Evolutionary conservation across 495 filamentous ascomycete genomes (phyloP).

Genomic region (Trichocladium antarcticum): DNA sequence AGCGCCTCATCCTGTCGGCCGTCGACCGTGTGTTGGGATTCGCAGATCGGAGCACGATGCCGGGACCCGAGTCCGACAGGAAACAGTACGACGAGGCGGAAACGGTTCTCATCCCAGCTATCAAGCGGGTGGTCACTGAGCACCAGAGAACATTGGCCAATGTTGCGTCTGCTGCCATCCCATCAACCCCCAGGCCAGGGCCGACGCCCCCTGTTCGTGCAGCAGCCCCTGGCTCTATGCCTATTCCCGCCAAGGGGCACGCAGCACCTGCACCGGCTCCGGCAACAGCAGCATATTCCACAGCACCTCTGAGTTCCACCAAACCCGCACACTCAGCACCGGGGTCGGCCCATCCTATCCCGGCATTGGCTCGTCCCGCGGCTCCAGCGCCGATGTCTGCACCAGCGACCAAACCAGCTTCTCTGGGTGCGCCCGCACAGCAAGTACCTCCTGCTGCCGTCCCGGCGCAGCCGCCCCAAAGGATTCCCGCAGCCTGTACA

Average conservation of each 20-base stretch:
- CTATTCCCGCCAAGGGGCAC: background rate
- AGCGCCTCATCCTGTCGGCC: constrained; percentile 27
- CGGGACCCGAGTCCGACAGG: constrained; percentile 16
- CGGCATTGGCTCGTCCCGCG: background rate
- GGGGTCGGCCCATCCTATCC: background rate
- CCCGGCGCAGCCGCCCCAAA: background rate
- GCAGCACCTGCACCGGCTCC: constrained; percentile 1
- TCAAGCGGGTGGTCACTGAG: constrained; percentile 14
- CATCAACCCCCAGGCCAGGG: background rate
- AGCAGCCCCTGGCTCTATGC: background rate
- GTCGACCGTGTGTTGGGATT: constrained; percentile 31
- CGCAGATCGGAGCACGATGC: constrained; percentile 22
- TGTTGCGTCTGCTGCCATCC: background rate
- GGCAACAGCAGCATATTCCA: background rate
- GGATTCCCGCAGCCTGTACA: background rate
- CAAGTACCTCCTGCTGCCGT: background rate
- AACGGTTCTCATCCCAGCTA: constrained; percentile 20
- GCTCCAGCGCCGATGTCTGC: background rate
- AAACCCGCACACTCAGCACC: background rate
- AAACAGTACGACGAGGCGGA: constrained; percentile 21
- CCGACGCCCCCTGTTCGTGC: background rate
- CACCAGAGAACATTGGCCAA: constrained; percentile 16
- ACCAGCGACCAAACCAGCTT: background rate
- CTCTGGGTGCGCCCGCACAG: background rate
- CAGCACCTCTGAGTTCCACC: background rate